A percentile compares a stretch with the other conserved stretches of the same genome.
These are phyloP conservation scores for Olyra latifolia DNA, from an alignment of 176 grass and related monocot species.

Conservation along the genomic window DNA sequence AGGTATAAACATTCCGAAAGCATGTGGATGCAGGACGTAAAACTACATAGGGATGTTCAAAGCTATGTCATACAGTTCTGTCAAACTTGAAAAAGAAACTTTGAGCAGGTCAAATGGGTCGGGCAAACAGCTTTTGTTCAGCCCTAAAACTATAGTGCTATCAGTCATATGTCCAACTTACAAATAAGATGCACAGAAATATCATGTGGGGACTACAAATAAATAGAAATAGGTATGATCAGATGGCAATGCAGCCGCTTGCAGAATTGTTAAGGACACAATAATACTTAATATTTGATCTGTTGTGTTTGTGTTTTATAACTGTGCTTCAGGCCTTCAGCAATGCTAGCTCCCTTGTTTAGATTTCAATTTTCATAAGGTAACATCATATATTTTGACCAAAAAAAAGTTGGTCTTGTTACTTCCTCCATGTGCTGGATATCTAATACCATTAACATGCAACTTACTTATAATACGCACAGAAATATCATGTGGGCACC, in stretches of 20 bases:
- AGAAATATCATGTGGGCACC: neutral
- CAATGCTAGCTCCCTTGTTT: neutral
- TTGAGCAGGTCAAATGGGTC: no score
- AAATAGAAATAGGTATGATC: neutral
- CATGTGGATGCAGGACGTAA: neutral
- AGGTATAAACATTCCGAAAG: conserved; percentile 2
- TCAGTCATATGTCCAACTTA: neutral
- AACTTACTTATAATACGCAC: neutral
- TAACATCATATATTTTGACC: neutral
- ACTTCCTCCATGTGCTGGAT: neutral
- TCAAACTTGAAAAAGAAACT: no score
- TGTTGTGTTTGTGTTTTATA: neutral
- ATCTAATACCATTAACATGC: neutral
- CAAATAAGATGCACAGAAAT: neutral
- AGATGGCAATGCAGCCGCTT: neutral
- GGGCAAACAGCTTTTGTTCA: no score
- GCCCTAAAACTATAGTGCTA: neutral
- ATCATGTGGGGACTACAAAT: neutral
- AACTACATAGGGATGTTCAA: neutral
- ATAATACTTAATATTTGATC: neutral
- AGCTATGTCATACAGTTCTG: no score
- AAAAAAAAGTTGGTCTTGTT: neutral
- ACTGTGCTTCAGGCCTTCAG: neutral
- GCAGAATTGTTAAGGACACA: neutral
- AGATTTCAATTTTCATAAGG: neutral